Evolutionary conservation across 2,329 filamentous ascomycete genomes (phyloP).

Genomic region (Scedosporium dehoogii): DNA sequence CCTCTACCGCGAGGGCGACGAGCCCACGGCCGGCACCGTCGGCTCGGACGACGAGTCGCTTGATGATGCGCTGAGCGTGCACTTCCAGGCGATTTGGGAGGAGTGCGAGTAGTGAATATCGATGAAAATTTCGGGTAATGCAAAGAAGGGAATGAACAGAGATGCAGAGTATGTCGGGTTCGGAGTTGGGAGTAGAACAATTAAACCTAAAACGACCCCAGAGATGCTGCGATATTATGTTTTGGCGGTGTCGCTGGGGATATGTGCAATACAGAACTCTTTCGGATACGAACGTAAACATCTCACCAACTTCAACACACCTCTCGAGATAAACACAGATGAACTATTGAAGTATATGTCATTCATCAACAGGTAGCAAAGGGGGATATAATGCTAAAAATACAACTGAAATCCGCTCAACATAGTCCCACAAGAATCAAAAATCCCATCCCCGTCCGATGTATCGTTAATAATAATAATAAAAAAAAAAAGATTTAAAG

Average conservation of each 20-base stretch:
- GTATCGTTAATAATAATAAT: neutral
- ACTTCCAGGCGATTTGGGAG: constrained; percentile 1
- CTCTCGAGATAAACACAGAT: neutral
- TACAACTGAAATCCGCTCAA: neutral
- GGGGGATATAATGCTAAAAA: neutral
- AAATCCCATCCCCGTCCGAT: constrained; percentile 5
- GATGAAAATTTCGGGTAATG: neutral
- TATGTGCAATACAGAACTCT: too few species aligned
- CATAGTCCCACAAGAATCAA: neutral
- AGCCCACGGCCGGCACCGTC: neutral
- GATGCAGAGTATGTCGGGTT: neutral
- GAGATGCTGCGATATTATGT: too few species aligned
- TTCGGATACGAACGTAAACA: too few species aligned
- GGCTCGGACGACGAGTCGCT: neutral
- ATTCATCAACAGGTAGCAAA: neutral
- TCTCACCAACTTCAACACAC: too few species aligned
- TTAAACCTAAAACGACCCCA: too few species aligned
- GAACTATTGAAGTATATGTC: neutral
- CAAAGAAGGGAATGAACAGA: neutral
- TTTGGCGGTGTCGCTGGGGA: too few species aligned
- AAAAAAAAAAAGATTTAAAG: neutral
- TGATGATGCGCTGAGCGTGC: neutral
- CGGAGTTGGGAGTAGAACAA: neutral
- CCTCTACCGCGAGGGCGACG: neutral
- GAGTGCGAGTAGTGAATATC: neutral